Percentiles rank a stretch among this genome's conserved stretches.
Conservation (phyloP, 2,329 filamentous ascomycete genomes). For the Lecanicillium sp. region DNA sequence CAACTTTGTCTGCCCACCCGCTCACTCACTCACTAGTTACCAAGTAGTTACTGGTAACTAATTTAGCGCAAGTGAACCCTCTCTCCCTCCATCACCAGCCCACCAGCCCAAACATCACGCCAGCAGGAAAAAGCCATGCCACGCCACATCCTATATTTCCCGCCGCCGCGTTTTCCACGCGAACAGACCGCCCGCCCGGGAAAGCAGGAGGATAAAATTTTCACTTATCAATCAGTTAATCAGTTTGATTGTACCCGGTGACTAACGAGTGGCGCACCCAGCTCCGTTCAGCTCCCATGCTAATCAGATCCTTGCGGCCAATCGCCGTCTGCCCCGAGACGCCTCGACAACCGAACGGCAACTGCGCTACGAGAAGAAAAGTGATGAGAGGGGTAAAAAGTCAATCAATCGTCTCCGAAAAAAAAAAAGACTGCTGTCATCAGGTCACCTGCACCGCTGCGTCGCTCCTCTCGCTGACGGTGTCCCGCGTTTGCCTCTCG, state of each 20-base stretch:
- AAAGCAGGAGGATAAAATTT: background rate
- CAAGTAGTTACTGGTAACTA: too few species aligned
- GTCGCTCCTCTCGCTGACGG: background rate
- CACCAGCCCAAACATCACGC: too few species aligned
- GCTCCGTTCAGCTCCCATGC: background rate
- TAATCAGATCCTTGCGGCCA: conserved; percentile 12
- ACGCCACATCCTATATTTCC: background rate
- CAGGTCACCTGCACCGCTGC: conserved; percentile 6
- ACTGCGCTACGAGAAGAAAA: too few species aligned
- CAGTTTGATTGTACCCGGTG: background rate
- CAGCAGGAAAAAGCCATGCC: too few species aligned
- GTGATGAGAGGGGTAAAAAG: too few species aligned
- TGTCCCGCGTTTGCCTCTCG: background rate
- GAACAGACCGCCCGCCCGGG: background rate
- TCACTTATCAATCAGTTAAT: conserved; percentile 10
- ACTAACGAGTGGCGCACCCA: conserved; percentile 1
- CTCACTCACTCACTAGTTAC: too few species aligned
- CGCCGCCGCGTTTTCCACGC: background rate
- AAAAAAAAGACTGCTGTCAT: conserved; percentile 2
- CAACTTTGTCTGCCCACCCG: too few species aligned
- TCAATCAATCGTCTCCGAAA: too few species aligned
- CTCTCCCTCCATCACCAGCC: too few species aligned
- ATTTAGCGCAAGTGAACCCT: too few species aligned
- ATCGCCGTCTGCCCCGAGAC: background rate
- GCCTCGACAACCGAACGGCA: too few species aligned